Evolutionary conservation across 108 stramenopile species (phyloP), one percentile per base, ranked within the genome.

Genomic region (Thalassiosira profunda): DNA sequence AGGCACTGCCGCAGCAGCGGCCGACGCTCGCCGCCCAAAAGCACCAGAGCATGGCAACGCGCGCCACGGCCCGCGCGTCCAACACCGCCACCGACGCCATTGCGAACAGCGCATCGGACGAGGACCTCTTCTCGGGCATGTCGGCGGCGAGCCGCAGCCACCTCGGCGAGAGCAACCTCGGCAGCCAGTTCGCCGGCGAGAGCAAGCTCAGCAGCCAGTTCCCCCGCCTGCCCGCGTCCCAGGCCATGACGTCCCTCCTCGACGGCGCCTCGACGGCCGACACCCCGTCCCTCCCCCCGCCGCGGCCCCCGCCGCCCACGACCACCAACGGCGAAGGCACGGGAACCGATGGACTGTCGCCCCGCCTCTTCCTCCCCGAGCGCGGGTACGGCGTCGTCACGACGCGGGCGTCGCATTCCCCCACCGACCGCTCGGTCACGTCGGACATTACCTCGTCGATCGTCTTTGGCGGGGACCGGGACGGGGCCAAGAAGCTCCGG

Each of bases 381-480:
- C 53, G 43, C 26, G 44, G 37, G 12, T 70, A 78, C 54, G 76
- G 76, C 5, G 69, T 70, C 0, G 70, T 78, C 21, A 42, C 70
- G 28, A 28, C 70, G 35, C 17, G 47, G 52, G 68, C 42, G 17
- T 20, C 34, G 12, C 41, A 40, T 21, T 78, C 69, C 36, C 68
- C 76, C 1, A 59, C 57, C 38, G 47, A 36, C 15, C 63, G 63
- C 15, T 78, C 76, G n/a, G 49, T 70, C 1, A 78, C 76, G 30
- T 78, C 76, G 10, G 76, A 78, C 46, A 78, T 78, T 11, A 78
- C 76, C 46, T 64, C 76, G 2, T 78, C 76, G 29, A 69, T 70
- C 10, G 54, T 78, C 31, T 78, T 78, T 53, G 77, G 77, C 25
- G 47, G 56, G 34, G 76, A 77, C 43, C 59, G n/a, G n/a, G n/a